Evolutionary conservation across 495 filamentous ascomycete species (phyloP), one percentile per base, ranked within the genome.

Genomic region (Letharia columbiana): DNA sequence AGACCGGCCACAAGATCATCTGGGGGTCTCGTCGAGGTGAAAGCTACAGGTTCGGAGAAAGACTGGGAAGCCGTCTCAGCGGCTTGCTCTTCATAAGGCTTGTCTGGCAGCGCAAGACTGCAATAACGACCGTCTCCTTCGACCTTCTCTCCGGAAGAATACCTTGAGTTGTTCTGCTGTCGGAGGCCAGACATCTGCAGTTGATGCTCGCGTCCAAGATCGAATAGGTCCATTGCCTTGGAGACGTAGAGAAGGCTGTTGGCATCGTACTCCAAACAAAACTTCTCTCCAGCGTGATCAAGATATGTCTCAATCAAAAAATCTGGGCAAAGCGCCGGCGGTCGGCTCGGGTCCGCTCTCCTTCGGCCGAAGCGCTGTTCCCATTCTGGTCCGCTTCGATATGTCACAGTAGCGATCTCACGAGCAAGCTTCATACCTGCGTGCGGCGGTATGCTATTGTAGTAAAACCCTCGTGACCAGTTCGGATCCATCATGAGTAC

Each of bases 211-310:
- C 77, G 76, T 44, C 94, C 93, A 0, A 99, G 83, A 73, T 99
- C 94, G 74, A 99, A 99, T 17, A 98, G 82, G 71, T 98, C 94
- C 94, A 99, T 99, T 17, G 95, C 95, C 76, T 99, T 99, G 70
- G 91, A 96, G 41, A 98, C 89, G 74, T 99, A 99, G 40, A 99
- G 82, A 13, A 98, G 81, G 73, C 91, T 96, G 78, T 99, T 99
- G 28, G 94, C 85, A 71, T 99, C 94, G 74, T 97, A 98, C 66
- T 94, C 91, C n/a, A 99, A 82, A 75, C 91, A 97, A 76, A 95
- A 99, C 75, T 99, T 99, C 80, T 99, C 94, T 54, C 94, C 94
- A 3, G 94, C 95, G 72, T 99, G 94, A 75, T 99, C 94, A 41
- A 99, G 84, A 73, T 99, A 99, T 0, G 94, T 99, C 73, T 99